These are phyloP conservation scores for Cyclotella atomus DNA, from an alignment of 108 stramenopile genomes.

Conservation along the genomic window DNA sequence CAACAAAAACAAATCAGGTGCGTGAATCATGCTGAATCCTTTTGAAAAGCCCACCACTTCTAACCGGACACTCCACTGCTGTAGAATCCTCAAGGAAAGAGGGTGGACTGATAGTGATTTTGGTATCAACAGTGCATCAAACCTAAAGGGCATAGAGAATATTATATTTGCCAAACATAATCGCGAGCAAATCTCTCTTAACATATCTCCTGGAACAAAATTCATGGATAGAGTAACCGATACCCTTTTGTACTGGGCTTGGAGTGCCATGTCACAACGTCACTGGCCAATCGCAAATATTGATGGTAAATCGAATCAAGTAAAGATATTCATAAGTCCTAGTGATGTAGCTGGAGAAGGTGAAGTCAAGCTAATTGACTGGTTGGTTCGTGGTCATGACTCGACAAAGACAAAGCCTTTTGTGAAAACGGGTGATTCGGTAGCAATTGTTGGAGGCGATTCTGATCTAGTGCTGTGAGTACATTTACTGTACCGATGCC, in stretches of 20 bases:
- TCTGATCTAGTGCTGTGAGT: constrained; percentile 78
- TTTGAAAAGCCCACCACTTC: too few species aligned
- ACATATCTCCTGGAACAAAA: constrained; percentile 79
- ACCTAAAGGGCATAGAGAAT: constrained; percentile 25
- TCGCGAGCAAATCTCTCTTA: constrained; percentile 53
- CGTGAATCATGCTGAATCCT: too few species aligned
- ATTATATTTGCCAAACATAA: constrained; percentile 26
- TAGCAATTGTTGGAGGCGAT: constrained; percentile 88
- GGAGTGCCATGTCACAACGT: constrained; percentile 63
- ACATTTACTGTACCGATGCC: too few species aligned
- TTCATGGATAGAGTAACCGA: constrained; percentile 73
- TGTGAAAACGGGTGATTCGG: constrained; percentile 53
- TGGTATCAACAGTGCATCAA: constrained; percentile 11
- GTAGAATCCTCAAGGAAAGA: constrained; percentile 35
- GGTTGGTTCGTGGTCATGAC: constrained; percentile 57
- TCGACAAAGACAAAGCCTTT: constrained; percentile 16
- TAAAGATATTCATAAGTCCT: constrained; percentile 76
- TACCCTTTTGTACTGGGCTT: constrained; percentile 87
- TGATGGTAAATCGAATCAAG: constrained; percentile 2
- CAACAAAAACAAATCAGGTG: constrained; percentile 56
- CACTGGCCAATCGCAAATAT: constrained; percentile 14
- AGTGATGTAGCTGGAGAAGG: constrained; percentile 88
- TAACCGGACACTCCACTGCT: too few species aligned
- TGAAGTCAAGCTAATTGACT: constrained; percentile 90
- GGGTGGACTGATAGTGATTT: constrained; percentile 47